A percentile compares a stretch with the other conserved stretches of the same genome.
Conservation (phyloP, 345 rosid species). For the Viola odorata region DNA sequence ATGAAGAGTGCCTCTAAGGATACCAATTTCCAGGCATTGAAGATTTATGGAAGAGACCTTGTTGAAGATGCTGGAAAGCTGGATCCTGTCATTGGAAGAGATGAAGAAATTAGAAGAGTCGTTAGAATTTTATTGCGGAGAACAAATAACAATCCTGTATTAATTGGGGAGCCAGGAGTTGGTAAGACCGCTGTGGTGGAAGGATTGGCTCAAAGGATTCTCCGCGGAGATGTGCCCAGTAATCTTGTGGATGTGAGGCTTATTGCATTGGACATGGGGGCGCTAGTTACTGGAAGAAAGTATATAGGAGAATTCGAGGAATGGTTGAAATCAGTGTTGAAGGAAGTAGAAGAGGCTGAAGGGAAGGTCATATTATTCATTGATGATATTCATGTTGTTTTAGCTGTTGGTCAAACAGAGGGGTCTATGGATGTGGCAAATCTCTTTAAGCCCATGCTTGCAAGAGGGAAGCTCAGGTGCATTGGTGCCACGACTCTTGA, state of each 20-base stretch:
- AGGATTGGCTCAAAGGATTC: conserved; percentile 89
- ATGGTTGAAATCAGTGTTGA: conserved; percentile 69
- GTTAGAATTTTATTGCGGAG: conserved; percentile 79
- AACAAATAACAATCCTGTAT: conserved; percentile 90
- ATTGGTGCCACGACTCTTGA: conserved; percentile 92
- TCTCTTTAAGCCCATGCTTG: conserved; percentile 91
- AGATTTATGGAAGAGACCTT: conserved; percentile 85
- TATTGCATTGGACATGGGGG: conserved; percentile 86
- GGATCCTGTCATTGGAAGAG: conserved; percentile 88
- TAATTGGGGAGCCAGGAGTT: conserved; percentile 93
- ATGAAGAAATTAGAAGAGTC: conserved; percentile 81
- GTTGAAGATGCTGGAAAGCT: conserved; percentile 93
- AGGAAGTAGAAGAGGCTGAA: conserved; percentile 91
- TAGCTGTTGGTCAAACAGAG: conserved; percentile 87
- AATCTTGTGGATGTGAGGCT: conserved; percentile 83
- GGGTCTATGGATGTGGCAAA: conserved; percentile 99
- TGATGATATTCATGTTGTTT: conserved; percentile 93
- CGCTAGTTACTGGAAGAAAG: conserved; percentile 77
- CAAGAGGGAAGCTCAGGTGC: conserved; percentile 88
- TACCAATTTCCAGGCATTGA: conserved; percentile 66
- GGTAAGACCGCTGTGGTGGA: conserved; percentile 96
- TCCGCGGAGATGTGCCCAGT: conserved; percentile 80
- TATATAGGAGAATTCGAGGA: conserved; percentile 92
- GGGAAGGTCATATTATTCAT: conserved; percentile 92
- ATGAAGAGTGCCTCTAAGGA: conserved; percentile 37